Conservation (phyloP, 257 asterid genomes). For the Cynanchum wilfordii region DNA sequence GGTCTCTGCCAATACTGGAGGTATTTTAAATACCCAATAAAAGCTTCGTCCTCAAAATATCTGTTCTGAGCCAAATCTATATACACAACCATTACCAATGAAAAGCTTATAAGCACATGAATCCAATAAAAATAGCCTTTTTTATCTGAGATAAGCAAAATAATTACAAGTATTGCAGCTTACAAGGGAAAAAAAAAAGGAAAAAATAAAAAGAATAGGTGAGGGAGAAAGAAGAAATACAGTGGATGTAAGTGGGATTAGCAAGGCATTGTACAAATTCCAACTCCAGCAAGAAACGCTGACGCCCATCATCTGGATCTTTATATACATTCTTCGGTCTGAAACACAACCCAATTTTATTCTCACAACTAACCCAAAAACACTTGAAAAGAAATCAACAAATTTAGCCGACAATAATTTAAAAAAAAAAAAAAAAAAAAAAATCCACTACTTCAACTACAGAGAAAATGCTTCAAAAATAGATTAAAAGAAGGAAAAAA, state of each 20-base stretch:
- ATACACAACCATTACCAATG: not conserved
- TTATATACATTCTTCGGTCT: constrained; percentile 50
- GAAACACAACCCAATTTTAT: constrained; percentile 15
- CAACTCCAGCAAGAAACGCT: constrained; percentile 81
- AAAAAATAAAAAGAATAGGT: not conserved
- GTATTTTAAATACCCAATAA: constrained; percentile 82
- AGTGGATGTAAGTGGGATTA: constrained; percentile 84
- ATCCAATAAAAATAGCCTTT: not conserved
- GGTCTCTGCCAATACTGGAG: constrained; percentile 96
- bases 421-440: not conserved
- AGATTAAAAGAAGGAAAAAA: not conserved
- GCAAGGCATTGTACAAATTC: constrained; percentile 92
- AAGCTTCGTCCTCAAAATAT: constrained; percentile 91
- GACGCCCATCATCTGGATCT: constrained; percentile 96
- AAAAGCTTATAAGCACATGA: not conserved
- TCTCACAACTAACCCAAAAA: not conserved
- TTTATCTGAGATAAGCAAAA: not conserved
- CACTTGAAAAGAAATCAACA: not conserved
- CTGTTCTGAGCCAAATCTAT: constrained; percentile 96
- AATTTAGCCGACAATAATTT: not conserved
- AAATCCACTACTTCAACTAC: not conserved
- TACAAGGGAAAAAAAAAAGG: not conserved
- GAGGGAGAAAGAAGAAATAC: constrained; percentile 21
- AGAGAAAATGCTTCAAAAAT: not conserved
- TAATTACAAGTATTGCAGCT: not conserved